Evolutionary conservation across 2,329 filamentous ascomycete species (phyloP), one percentile per base, ranked within the genome.

Genomic region (Pestalotiopsis sp.): DNA sequence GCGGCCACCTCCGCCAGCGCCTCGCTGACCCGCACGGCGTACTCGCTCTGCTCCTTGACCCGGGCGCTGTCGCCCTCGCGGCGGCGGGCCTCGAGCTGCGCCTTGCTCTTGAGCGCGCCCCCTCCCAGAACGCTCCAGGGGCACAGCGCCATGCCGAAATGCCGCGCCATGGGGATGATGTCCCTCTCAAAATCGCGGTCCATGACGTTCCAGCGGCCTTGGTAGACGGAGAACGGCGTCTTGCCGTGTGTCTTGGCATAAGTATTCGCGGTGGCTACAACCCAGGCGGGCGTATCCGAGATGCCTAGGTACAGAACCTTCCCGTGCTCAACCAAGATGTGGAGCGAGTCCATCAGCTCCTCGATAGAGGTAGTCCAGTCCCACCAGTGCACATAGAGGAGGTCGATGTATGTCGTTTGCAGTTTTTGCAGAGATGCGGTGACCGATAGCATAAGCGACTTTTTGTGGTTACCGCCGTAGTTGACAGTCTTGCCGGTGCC

Each of bases 381-480:
- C 78, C 79, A 82, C 74, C 74, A 81, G 73, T 82, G 80, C 3
- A 82, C 58, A 67, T 81, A 81, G 22, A 82, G 72, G 26, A 65
- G n/a, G 20, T 65, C 83, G 69, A 85, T 78, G 66, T 78, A 93
- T 64, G 86, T 83, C 0, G 89, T 92, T 75, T 88, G 83, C 67
- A 89, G 82, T 78, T 88, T 90, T 72, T 79, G 79, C 67, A 90
- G 75, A 65, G 85, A 87, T 22, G 79, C 81, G 35, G 84, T 78
- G n/a, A 89, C 78, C 2, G 86, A 88, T 1, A 80, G 72, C 59
- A 83, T 82, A 17, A 92, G 75, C 66, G 82, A 87, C 77, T 90
- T 91, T 62, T 84, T 80, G 38, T 85, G 83, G 73, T 91, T 91
- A 1, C 89, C 89, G 26, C 75, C 78, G 66, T 75, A 84, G 73